Base-by-base conservation (phyloP, 805 yeast genomes). In the Aciculoconidium aculeatum region DNA sequence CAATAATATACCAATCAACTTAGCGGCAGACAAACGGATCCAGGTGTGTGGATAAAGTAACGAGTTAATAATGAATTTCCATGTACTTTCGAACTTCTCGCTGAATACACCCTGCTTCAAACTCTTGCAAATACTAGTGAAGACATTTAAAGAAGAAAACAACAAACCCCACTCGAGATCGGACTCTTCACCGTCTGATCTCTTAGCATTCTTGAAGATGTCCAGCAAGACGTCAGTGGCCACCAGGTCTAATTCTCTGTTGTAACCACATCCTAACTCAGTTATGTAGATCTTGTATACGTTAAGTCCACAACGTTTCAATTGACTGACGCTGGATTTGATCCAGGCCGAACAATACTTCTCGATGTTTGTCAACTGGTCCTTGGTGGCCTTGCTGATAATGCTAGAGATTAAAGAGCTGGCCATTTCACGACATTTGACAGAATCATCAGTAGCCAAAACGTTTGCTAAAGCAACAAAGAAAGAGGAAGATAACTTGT, bases 11-110 rank as follows among this genome's bases (percentile, higher is more conserved):
- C 80, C 77, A 21, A 77, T 51, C 18, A 85, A 58, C 30, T 88
- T 64, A 5, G 79, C 58, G 1, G 94, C 62, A 4, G 70, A 58
- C 35, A 81, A 63, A 44, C 96, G 73, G 5, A 88, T 81, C 97
- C 97, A 88, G 1, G 92, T 68, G 54, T 88, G 96, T 2, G 96
- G 96, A 50, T 74, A 88, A 29, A 88, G 60, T 31, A 87, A 63
- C 16, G 76, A 55, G 3, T 67, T 69, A 14, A 73, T 61, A 3
- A 81, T 54, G 11, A 55, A 49, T 3, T 51, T 41, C 87, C 90
- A 82, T 6, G 70, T 43, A 0, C 15, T 11, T 25, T 55, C 63
- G 42, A 60, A 65, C 3, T 41, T 45, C 2, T 28, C 21, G 3
- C 36, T 31, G 26, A 61, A 61, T 6, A 53, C 45, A 0, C 37